Conservation (phyloP, 352 stramenopile genomes). For the Phytophthora brassicae region DNA sequence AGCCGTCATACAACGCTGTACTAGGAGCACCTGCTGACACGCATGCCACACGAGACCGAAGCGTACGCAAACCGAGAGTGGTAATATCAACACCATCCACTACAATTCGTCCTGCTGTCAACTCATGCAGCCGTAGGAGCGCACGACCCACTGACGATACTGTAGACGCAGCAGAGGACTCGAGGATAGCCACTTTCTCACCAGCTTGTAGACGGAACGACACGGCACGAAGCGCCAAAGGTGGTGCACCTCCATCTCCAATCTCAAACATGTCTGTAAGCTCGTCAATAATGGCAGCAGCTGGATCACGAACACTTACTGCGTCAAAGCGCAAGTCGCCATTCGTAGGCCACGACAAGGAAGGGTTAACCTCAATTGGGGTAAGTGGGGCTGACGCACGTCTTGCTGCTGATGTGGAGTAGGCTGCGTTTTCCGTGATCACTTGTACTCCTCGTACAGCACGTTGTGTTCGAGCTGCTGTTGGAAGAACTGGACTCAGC, state of each 20-base stretch:
- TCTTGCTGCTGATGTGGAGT: slow-evolving; percentile 25
- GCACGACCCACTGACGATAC: slow-evolving; percentile 85
- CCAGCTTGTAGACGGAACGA: slow-evolving; percentile 80
- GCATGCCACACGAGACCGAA: slow-evolving; percentile 90
- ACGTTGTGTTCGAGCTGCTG: slow-evolving; percentile 25
- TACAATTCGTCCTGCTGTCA: slow-evolving; percentile 85
- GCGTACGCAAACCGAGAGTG: slow-evolving; percentile 80
- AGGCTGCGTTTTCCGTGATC: slow-evolving; percentile 26
- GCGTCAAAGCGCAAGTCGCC: slow-evolving; percentile 89
- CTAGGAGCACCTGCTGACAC: slow-evolving; percentile 94
- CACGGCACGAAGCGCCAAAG: slow-evolving; percentile 45
- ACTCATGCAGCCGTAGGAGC: slow-evolving; percentile 93
- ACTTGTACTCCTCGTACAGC: slow-evolving; percentile 29
- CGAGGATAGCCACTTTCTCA: slow-evolving; percentile 92
- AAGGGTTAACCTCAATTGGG: slow-evolving; percentile 39
- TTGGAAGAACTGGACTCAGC: slow-evolving; percentile 36
- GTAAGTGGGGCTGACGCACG: slow-evolving; percentile 20
- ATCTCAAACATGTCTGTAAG: slow-evolving; percentile 31
- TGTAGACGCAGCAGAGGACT: slow-evolving; percentile 83
- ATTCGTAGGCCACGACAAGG: slow-evolving; percentile 78
- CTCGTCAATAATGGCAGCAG: slow-evolving; percentile 29
- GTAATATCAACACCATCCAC: slow-evolving; percentile 92
- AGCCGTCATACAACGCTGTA: slow-evolving; percentile 88
- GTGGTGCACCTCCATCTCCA: slow-evolving; percentile 55
- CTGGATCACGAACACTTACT: slow-evolving; percentile 89